phyloP scores from a whole-genome alignment of 75 land plant species.

The Gnetum montanum region DNA sequence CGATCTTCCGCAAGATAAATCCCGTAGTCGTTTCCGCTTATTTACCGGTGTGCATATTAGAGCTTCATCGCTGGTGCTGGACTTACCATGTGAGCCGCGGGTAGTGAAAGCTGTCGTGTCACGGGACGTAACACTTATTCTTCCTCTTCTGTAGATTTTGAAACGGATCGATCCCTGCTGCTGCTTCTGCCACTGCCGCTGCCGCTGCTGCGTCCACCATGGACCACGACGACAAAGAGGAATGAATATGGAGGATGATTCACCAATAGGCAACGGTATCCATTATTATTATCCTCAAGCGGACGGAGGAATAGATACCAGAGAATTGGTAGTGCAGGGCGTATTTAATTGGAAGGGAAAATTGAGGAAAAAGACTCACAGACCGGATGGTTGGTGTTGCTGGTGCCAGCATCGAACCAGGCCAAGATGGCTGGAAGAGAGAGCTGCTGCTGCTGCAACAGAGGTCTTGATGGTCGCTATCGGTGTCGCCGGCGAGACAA shows the following conservation, averaged over 20 bases:
- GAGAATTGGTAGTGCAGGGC: background rate
- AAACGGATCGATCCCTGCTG: background rate
- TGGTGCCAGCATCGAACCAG: too few relatives aligned
- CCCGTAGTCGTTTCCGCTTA: too few relatives aligned
- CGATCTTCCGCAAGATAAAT: too few relatives aligned
- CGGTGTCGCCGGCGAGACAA: constrained; percentile 4
- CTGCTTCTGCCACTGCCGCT: background rate
- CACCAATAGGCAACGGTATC: too few relatives aligned
- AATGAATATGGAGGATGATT: too few relatives aligned
- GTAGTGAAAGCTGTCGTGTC: background rate
- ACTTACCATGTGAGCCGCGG: background rate
- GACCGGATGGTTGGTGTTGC: too few relatives aligned
- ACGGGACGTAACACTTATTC: background rate
- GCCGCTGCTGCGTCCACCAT: too few relatives aligned
- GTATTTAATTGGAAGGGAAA: background rate
- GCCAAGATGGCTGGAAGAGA: background rate
- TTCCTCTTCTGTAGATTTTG: background rate
- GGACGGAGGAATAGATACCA: background rate
- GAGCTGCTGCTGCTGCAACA: too few relatives aligned
- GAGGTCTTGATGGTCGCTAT: background rate
- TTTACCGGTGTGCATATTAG: background rate
- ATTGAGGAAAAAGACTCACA: background rate
- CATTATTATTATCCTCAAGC: background rate
- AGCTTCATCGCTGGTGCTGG: background rate
- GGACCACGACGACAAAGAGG: too few relatives aligned